Evolutionary conservation across 2,329 filamentous ascomycete species (phyloP).

Genomic region (Cladosporium cucumerinum): DNA sequence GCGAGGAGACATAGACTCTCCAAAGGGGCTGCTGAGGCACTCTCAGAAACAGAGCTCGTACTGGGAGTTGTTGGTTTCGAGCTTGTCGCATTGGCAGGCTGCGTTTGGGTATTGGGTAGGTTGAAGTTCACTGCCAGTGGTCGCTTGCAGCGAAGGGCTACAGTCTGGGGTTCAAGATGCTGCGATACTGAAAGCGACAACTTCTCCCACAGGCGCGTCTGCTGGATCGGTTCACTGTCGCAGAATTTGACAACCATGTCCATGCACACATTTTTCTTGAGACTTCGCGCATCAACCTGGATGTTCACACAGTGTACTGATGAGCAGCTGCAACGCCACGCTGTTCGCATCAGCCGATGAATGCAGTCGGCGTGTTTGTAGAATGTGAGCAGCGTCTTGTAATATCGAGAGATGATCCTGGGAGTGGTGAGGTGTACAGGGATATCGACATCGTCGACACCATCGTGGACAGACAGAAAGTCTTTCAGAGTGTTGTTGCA

Average conservation of each 20-base stretch:
- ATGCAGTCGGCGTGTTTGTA: slow-evolving; percentile 2
- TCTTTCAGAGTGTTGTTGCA: not conserved
- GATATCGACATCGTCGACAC: not conserved
- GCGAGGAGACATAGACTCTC: not conserved
- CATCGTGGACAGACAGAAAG: not conserved
- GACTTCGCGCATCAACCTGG: not conserved
- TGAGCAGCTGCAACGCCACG: not conserved
- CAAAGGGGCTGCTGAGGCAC: not conserved
- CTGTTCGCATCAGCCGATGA: not conserved
- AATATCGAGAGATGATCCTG: not conserved
- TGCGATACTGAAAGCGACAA: not conserved
- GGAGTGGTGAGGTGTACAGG: not conserved
- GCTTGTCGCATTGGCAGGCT: not conserved
- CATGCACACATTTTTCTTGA: not conserved
- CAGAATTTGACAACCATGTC: not conserved
- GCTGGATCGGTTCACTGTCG: not conserved
- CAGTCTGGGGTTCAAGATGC: not conserved
- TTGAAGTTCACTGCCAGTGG: not conserved
- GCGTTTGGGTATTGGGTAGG: not conserved
- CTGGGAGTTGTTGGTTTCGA: not conserved
- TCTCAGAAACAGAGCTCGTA: not conserved
- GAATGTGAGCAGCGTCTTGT: not conserved
- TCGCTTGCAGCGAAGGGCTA: not conserved
- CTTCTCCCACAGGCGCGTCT: not conserved
- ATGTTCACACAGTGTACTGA: slow-evolving; percentile 1